These are phyloP conservation scores for Cryptosporidium viatorum DNA, from an alignment of 169 alveolate genomes.

Conservation along the genomic window DNA sequence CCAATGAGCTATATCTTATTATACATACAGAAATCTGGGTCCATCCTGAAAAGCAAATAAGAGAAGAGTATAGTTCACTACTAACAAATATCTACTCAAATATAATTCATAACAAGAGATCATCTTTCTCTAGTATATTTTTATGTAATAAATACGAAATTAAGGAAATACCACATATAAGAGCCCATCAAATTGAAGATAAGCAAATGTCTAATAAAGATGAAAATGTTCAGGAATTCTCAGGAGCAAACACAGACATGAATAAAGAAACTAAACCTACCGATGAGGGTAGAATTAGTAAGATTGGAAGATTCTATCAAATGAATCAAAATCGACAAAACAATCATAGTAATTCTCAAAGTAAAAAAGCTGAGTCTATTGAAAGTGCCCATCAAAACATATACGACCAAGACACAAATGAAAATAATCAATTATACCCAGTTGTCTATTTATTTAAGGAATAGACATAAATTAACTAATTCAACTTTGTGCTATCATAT, in stretches of 20 bases:
- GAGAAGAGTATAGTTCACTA: slow-evolving; percentile 37
- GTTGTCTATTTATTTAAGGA: slow-evolving; percentile 2
- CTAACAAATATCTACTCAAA: slow-evolving; percentile 43
- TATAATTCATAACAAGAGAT: slow-evolving; percentile 43
- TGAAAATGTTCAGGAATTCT: no score
- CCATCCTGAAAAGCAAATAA: slow-evolving; percentile 29
- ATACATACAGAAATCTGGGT: slow-evolving; percentile 61
- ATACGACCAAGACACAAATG: neutral
- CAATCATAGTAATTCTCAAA: neutral
- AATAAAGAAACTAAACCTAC: neutral
- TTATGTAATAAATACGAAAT: slow-evolving; percentile 42
- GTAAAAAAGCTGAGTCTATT: neutral
- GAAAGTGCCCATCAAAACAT: neutral
- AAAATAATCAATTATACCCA: neutral
- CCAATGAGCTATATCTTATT: slow-evolving; percentile 6
- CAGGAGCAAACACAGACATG: neutral
- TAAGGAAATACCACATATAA: slow-evolving; percentile 37
- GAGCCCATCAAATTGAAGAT: neutral
- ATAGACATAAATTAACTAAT: neutral
- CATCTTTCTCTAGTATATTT: slow-evolving; percentile 46
- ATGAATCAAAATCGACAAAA: neutral
- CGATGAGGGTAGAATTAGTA: slow-evolving; percentile 60
- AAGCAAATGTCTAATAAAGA: neutral
- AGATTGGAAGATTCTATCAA: slow-evolving; percentile 24
- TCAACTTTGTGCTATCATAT: neutral